These are phyloP conservation scores for Auricularia cornea DNA, from an alignment of 768 basidiomycete genomes.

Conservation along the genomic window DNA sequence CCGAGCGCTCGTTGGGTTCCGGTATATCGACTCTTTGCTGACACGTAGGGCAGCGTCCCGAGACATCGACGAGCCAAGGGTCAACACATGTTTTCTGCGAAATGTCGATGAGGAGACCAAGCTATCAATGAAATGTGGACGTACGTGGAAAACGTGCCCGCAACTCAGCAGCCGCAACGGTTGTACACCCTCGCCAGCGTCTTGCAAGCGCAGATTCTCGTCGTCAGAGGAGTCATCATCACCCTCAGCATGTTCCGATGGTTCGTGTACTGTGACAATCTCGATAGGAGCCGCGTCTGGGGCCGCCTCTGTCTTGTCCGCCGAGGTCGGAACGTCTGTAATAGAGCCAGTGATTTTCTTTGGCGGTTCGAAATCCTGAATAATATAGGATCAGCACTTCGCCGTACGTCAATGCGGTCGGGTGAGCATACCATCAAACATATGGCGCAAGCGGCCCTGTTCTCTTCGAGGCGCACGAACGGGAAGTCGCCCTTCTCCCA, in stretches of 20 bases:
- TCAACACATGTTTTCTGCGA: conserved; percentile 78
- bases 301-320: not conserved
- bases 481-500: conserved; percentile 75
- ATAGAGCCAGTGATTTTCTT: conserved; percentile 4
- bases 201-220: conserved; percentile 45
- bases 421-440: conserved; percentile 48
- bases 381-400: not conserved
- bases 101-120: conserved; percentile 6
- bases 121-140: conserved; percentile 19
- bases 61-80: conserved; percentile 79
- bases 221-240: conserved; percentile 12
- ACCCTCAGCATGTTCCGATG: not conserved
- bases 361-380: conserved; percentile 37
- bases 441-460: conserved; percentile 77
- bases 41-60: conserved; percentile 83
- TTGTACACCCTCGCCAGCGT: conserved; percentile 69
- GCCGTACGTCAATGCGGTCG: not conserved
- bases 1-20: not conserved
- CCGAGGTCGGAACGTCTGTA: not conserved
- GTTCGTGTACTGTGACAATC: not conserved
- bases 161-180: conserved; percentile 70
- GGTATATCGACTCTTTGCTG: conserved; percentile 30
- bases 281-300: not conserved
- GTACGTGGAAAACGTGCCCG: conserved; percentile 85
- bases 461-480: conserved; percentile 72